phyloP scores from a whole-genome alignment of 140 eudicot species.

The Stevia rebaudiana region DNA sequence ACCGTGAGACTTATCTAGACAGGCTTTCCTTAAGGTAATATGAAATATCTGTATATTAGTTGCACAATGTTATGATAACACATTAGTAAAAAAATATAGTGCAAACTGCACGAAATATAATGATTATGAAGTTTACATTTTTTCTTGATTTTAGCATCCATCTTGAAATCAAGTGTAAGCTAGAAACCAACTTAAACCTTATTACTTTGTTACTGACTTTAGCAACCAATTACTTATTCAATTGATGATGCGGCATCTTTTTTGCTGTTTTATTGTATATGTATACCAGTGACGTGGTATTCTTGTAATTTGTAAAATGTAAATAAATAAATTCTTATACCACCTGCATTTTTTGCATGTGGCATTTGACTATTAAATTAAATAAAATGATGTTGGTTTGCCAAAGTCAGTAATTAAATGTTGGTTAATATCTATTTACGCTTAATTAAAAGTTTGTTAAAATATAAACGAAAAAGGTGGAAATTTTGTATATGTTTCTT shows the following conservation, averaged over 20 bases:
- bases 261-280: neutral
- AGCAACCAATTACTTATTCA: neutral
- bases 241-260: neutral
- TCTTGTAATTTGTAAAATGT: too few relatives aligned
- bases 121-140: neutral
- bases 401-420: neutral
- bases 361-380: neutral
- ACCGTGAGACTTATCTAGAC: slow-evolving; percentile 97
- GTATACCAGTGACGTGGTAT: slow-evolving; percentile 2
- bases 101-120: neutral
- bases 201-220: neutral
- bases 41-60: slow-evolving; percentile 8
- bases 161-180: neutral
- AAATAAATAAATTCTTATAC: neutral
- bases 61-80: neutral
- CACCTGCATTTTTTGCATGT: neutral
- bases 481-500: neutral
- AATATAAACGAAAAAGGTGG: neutral
- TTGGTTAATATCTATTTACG: neutral
- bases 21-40: slow-evolving; percentile 74
- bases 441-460: neutral
- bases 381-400: neutral
- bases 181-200: neutral
- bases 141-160: neutral
- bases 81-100: neutral